phyloP scores from a whole-genome alignment of 2,329 filamentous ascomycete genomes.

The Verticillium klebahnii region DNA sequence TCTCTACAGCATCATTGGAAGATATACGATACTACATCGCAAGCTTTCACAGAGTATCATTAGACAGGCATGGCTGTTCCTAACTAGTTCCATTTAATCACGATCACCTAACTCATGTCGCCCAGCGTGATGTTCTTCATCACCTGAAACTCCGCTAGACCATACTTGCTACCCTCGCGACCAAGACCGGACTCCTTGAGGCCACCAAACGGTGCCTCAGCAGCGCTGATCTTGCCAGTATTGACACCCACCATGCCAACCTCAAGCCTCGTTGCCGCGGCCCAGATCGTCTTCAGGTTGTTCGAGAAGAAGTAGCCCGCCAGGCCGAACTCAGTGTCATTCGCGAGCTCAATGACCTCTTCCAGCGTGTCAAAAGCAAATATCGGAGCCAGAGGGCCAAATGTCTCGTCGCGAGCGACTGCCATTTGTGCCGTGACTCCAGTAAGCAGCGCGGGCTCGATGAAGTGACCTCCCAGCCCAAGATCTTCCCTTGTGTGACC shows the following conservation, averaged over 20 bases:
- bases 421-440: slow-evolving; percentile 64
- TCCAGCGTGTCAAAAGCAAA: slow-evolving; percentile 67
- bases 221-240: slow-evolving; percentile 26
- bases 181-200: slow-evolving; percentile 30
- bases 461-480: slow-evolving; percentile 18
- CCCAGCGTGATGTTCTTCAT: slow-evolving; percentile 14
- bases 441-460: slow-evolving; percentile 31
- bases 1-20: no score
- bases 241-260: slow-evolving; percentile 31
- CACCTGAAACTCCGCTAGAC: slow-evolving; percentile 22
- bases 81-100: no score
- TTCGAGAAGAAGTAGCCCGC: slow-evolving; percentile 67
- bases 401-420: slow-evolving; percentile 65
- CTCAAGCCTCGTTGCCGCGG: slow-evolving; percentile 44
- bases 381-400: slow-evolving; percentile 65
- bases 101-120: background rate
- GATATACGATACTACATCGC: no score
- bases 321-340: slow-evolving; percentile 62
- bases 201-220: slow-evolving; percentile 28
- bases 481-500: slow-evolving; percentile 55
- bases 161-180: slow-evolving; percentile 27
- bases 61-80: no score
- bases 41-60: no score
- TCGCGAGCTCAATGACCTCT: slow-evolving; percentile 63
- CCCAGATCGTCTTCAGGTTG: slow-evolving; percentile 34